A percentile compares a stretch with the other conserved stretches of the same genome.
Conservation (phyloP, 805 yeast species). For the Barnettozyma pratensis region DNA sequence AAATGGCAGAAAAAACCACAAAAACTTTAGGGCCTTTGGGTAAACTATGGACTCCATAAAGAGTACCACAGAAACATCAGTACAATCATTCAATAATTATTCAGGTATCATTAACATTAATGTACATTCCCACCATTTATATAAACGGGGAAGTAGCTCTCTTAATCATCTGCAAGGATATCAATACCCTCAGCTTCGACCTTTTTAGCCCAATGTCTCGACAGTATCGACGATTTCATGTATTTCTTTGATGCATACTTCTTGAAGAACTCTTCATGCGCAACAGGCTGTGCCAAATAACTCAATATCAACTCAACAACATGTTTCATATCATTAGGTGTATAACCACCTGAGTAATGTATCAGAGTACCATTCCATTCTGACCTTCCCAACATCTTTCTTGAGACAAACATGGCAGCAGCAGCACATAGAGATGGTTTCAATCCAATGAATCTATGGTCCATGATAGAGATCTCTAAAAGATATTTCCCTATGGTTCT, state of each 20-base stretch:
- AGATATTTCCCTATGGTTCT: conserved; percentile 83
- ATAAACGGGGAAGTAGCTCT: not conserved
- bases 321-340: conserved; percentile 63
- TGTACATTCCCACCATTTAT: not conserved
- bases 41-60: too few relatives aligned
- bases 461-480: conserved; percentile 72
- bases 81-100: too few relatives aligned
- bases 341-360: conserved; percentile 90
- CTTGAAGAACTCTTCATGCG: conserved; percentile 86
- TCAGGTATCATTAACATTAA: not conserved
- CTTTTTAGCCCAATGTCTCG: conserved; percentile 79
- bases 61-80: too few relatives aligned
- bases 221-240: conserved; percentile 75
- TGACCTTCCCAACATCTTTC: conserved; percentile 59
- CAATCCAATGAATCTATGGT: conserved; percentile 65
- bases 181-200: conserved; percentile 24
- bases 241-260: conserved; percentile 86
- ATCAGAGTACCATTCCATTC: conserved; percentile 84
- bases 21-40: too few relatives aligned
- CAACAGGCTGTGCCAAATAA: conserved; percentile 73
- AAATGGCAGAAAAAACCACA: too few relatives aligned
- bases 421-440: conserved; percentile 82
- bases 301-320: conserved; percentile 70
- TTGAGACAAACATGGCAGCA: conserved; percentile 78
- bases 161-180: conserved; percentile 7